A percentile compares a stretch with the other conserved stretches of the same genome.
These are phyloP conservation scores for Citrus unshiu DNA, from an alignment of 345 rosid genomes.

Conservation along the genomic window DNA sequence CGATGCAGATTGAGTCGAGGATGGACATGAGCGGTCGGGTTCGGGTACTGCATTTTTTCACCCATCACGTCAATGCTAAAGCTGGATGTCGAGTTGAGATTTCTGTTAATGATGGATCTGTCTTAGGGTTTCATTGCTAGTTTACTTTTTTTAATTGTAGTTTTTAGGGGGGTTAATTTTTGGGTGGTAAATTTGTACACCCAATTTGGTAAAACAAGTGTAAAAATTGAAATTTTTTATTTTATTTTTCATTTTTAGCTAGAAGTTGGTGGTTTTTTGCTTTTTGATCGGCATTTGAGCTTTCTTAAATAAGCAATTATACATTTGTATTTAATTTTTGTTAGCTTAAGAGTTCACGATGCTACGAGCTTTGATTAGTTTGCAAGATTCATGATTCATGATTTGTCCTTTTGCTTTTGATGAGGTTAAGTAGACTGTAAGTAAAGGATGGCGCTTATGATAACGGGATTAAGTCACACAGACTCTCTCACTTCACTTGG, in stretches of 20 bases:
- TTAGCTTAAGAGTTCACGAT: background rate
- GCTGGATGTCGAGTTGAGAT: conserved; percentile 66
- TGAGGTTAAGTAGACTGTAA: conserved; percentile 22
- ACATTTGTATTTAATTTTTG: background rate
- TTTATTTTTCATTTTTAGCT: background rate
- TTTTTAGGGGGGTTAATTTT: background rate
- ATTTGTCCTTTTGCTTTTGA: background rate
- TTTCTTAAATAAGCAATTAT: background rate
- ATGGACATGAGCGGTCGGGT: conserved; percentile 82
- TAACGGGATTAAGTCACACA: background rate
- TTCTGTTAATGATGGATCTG: conserved; percentile 79
- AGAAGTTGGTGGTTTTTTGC: background rate
- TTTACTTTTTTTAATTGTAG: background rate
- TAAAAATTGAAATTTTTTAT: conserved; percentile 21
- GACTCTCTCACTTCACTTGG: no score
- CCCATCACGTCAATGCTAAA: conserved; percentile 72
- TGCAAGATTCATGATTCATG: background rate
- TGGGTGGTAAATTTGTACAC: background rate
- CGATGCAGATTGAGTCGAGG: conserved; percentile 80
- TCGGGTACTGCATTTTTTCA: conserved; percentile 71
- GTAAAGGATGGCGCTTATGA: conserved; percentile 17
- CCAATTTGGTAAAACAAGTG: conserved; percentile 18
- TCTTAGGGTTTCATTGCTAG: conserved; percentile 83
- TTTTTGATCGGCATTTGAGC: background rate
- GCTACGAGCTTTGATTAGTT: background rate